Evolutionary conservation across 2,329 filamentous ascomycete species (phyloP), one percentile per base, ranked within the genome.

Genomic region (Bipolaris oryzae): DNA sequence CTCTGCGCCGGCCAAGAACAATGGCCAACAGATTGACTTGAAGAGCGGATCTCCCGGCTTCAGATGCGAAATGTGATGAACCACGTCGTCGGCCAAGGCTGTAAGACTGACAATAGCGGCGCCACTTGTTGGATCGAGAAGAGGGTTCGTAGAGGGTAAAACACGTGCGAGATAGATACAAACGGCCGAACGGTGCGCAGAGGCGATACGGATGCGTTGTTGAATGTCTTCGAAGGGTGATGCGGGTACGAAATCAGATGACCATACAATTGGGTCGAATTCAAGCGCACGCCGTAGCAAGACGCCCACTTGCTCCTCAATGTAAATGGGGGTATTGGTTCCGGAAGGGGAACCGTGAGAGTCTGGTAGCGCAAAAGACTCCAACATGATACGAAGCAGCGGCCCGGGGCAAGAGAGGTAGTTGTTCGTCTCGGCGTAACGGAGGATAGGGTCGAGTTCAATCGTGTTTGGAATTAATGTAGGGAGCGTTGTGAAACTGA

Each of bases 1-100:
- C 63, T 86, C 84, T 0, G 84, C 84, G 1, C 84, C 84, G 2
- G 82, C 82, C 28, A 87, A 79, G 60, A 86, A 86, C 0, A 83
- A 77, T 1, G 84, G 83, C 84, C 84, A 87, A n/a, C 81, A 81
- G 2, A 83, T 85, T 7, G 82, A 84, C 67, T 85, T 86, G 75
- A 85, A 86, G 39, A 85, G 78, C 6, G 80, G 78, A 63, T 84
- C 82, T 2, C 76, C 70, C 18, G 79, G 77, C 25, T 75, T 76
- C 34, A 87, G 78, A 50, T 77, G 74, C 5, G 79, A 80, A 21
- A 86, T 75, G 56, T 85, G 80, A n/a, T 73, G 63, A 1, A 85
- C 73, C 35, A 84, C 82, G 33, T 84, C 82, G 21, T 76, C 67
- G 3, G 82, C 80, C 1, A 86, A 77, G 7, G 45, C 63, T 1